A percentile compares a stretch with the other conserved stretches of the same genome.
Conservation (phyloP, 306 rosid species). For the Senna tora region DNA sequence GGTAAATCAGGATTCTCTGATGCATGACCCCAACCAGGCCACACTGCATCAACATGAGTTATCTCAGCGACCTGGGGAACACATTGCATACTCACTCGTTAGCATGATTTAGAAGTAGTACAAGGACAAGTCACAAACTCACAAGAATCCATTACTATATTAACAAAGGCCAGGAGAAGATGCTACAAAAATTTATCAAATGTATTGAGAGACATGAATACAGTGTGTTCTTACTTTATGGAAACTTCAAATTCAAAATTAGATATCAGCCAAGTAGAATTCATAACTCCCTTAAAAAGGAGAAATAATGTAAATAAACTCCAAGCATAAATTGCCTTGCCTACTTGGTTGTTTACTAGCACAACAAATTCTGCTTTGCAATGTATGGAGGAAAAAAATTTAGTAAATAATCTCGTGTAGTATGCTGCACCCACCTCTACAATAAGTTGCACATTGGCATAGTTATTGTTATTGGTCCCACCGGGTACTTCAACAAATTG, state of each 20-base stretch:
- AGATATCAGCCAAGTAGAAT: not conserved
- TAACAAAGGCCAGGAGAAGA: slow-evolving; percentile 15
- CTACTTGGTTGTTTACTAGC: slow-evolving; percentile 6
- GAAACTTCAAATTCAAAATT: slow-evolving; percentile 5
- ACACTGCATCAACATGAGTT: slow-evolving; percentile 95
- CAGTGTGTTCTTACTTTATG: not conserved
- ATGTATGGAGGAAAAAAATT: slow-evolving; percentile 9
- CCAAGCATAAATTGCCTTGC: not conserved
- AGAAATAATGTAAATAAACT: slow-evolving; percentile 10
- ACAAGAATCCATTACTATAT: slow-evolving; percentile 23
- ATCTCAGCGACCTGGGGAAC: slow-evolving; percentile 85
- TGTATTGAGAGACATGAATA: not conserved
- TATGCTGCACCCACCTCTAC: slow-evolving; percentile 71
- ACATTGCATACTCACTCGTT: slow-evolving; percentile 31
- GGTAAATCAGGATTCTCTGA: slow-evolving; percentile 99
- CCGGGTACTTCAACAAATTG: slow-evolving; percentile 99
- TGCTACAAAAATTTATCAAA: slow-evolving; percentile 12
- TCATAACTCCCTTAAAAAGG: not conserved
- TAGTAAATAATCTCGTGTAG: slow-evolving; percentile 30
- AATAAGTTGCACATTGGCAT: slow-evolving; percentile 97
- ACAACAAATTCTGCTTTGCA: slow-evolving; percentile 18
- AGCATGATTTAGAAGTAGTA: slow-evolving; percentile 17
- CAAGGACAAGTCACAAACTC: not conserved
- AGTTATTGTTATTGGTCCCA: slow-evolving; percentile 98
- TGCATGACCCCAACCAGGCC: slow-evolving; percentile 99